Evolutionary conservation across 495 filamentous ascomycete genomes (phyloP).

Genomic region (Staphylotrichum longicolle): DNA sequence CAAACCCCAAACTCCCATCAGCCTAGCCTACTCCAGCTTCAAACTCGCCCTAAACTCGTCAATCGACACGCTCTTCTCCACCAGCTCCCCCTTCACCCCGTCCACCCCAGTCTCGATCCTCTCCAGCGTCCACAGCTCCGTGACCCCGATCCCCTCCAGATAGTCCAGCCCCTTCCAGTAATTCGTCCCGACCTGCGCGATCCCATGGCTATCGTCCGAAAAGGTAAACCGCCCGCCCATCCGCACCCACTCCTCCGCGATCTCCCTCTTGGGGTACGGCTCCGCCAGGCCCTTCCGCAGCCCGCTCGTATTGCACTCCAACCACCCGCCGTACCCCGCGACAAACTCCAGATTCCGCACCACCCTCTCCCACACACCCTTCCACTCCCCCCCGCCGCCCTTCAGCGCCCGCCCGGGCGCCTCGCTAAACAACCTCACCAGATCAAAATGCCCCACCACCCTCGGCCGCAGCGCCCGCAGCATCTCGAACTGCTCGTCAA

Average conservation of each 20-base stretch:
- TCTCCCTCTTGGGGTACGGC: constrained; percentile 78
- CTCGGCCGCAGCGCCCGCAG: constrained; percentile 66
- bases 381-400: constrained; percentile 27
- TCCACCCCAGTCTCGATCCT: constrained; percentile 22
- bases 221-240: constrained; percentile 79
- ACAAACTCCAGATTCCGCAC: constrained; percentile 71
- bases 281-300: constrained; percentile 86
- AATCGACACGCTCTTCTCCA: constrained; percentile 36
- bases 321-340: constrained; percentile 68
- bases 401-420: constrained; percentile 59
- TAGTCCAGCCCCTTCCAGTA: constrained; percentile 55
- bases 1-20: no score
- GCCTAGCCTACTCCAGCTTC: constrained; percentile 18
- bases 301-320: constrained; percentile 85
- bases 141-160: constrained; percentile 47
- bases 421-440: constrained; percentile 76
- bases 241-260: constrained; percentile 61
- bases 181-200: constrained; percentile 70
- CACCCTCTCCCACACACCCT: constrained; percentile 68
- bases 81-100: constrained; percentile 29
- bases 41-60: constrained; percentile 36
- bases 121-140: constrained; percentile 49
- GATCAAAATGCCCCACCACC: constrained; percentile 90
- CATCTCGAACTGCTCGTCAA: constrained; percentile 83
- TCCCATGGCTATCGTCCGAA: constrained; percentile 87